Percentiles rank a stretch among this genome's conserved stretches.
Conservation (phyloP, 2,329 filamentous ascomycete species). For the Pseudogymnoascus sp. region DNA sequence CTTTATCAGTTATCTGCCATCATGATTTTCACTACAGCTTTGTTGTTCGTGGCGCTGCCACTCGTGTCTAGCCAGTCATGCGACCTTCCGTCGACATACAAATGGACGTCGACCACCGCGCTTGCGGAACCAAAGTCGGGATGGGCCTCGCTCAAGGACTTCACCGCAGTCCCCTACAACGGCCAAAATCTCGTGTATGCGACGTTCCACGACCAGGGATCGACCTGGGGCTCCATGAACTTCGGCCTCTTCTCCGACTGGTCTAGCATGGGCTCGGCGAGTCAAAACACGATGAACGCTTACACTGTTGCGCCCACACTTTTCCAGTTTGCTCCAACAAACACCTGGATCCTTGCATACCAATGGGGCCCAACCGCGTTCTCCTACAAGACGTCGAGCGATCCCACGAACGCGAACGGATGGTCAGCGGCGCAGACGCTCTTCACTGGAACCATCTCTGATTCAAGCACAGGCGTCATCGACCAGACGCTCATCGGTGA, state of each 20-base stretch:
- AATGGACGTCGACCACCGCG: constrained; percentile 45
- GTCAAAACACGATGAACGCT: constrained; percentile 44
- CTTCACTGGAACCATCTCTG: constrained; percentile 47
- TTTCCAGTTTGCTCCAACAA: constrained; percentile 56
- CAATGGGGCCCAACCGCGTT: constrained; percentile 57
- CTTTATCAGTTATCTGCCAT: neutral
- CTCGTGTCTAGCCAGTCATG: constrained; percentile 30
- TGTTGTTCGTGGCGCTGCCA: constrained; percentile 5
- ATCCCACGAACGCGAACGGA: constrained; percentile 49
- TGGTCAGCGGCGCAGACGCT: constrained; percentile 49
- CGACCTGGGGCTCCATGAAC: constrained; percentile 49
- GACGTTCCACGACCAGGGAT: constrained; percentile 37
- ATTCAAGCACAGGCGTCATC: constrained; percentile 47
- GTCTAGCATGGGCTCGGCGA: constrained; percentile 41
- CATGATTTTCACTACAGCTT: neutral
- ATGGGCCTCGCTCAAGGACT: constrained; percentile 56
- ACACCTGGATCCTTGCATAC: constrained; percentile 54
- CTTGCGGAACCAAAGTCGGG: constrained; percentile 46
- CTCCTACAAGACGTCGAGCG: constrained; percentile 50
- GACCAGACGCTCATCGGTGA: constrained; percentile 60
- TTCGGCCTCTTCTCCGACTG: constrained; percentile 50
- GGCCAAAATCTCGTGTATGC: constrained; percentile 55
- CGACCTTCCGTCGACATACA: constrained; percentile 46
- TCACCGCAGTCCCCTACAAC: constrained; percentile 48
- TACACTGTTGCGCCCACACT: constrained; percentile 51